Evolutionary conservation across 2,329 filamentous ascomycete species (phyloP), one percentile per base, ranked within the genome.

Genomic region (Fusarium mangiferae): DNA sequence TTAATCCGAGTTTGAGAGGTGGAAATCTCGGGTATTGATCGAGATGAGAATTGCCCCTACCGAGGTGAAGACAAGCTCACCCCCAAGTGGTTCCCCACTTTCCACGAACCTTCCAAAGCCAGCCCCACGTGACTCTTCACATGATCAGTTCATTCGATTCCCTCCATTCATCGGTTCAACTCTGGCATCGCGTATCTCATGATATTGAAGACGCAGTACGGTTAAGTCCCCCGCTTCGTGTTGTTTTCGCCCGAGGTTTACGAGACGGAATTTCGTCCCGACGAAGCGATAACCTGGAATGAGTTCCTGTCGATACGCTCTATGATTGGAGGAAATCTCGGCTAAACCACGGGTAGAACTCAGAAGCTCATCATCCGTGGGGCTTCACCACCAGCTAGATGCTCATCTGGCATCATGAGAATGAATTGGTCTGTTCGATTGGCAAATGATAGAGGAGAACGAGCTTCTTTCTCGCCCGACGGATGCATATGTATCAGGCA

Each of bases 371-470:
- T 61, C 70, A 42, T 35, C 42, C 58, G 71, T 76, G 74, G 74
- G 74, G 67, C 68, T 62, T 74, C 73, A 76, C 68, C 63, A 65
- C 65, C 61, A 65, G 70, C 66, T 66, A 36, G 55, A 58, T 30
- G 58, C 51, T 67, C 49, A 42, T 75, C 62, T 71, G 56, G 49
- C 60, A 75, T 75, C 73, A 75, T 75, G 73, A 74, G 72, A 74
- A 57, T 56, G 38, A 51, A 55, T 44, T 57, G 63, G 44, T 64
- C 28, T 46, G 41, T 42, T 64, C 18, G 35, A 65, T 60, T 60
- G 72, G 60, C 72, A 74, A 73, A 66, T 62, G 61, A 67, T 44
- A 51, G 57, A 45, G 28, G 55, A 38, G 68, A 59, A 52, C 46
- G 39, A 30, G 46, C n/a, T 44, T 30, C 38, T 52, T 39, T 46